phyloP scores from a whole-genome alignment of 345 rosid species.

The Eucalyptus cloeziana region DNA sequence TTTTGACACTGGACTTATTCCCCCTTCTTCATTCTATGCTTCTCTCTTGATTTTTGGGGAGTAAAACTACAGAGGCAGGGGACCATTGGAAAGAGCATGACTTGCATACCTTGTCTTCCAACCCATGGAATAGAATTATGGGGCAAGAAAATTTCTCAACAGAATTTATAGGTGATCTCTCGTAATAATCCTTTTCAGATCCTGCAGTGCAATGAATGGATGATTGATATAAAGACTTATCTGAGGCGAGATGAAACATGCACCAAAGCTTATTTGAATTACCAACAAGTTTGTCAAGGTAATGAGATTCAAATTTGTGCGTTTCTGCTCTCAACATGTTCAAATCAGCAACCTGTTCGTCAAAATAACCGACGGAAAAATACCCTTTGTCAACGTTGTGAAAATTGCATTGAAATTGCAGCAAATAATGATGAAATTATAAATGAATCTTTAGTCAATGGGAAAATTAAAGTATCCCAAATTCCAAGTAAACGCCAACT shows the following conservation, averaged over 20 bases:
- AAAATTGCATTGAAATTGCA: background rate
- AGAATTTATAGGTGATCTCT: constrained; percentile 81
- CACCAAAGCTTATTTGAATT: background rate
- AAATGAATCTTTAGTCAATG: background rate
- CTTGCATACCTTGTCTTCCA: constrained; percentile 76
- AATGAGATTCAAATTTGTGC: constrained; percentile 84
- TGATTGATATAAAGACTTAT: background rate
- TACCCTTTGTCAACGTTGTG: background rate
- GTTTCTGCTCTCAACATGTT: constrained; percentile 73
- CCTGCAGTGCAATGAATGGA: constrained; percentile 27
- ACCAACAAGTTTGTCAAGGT: constrained; percentile 92
- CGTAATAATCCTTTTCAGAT: constrained; percentile 51
- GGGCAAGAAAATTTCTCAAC: constrained; percentile 90
- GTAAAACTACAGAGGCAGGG: background rate
- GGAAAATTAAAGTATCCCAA: background rate
- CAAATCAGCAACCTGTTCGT: constrained; percentile 67
- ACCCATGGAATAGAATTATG: constrained; percentile 84
- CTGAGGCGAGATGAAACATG: background rate
- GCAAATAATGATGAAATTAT: background rate
- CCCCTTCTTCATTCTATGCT: background rate
- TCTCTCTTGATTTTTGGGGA: background rate
- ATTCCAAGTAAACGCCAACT: background rate
- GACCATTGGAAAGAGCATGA: background rate
- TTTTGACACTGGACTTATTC: background rate
- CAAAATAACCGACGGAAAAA: background rate